Percentiles rank a stretch among this genome's conserved stretches.
These are phyloP conservation scores for Aspergillus campestris DNA, from an alignment of 495 filamentous ascomycete genomes.

Conservation along the genomic window DNA sequence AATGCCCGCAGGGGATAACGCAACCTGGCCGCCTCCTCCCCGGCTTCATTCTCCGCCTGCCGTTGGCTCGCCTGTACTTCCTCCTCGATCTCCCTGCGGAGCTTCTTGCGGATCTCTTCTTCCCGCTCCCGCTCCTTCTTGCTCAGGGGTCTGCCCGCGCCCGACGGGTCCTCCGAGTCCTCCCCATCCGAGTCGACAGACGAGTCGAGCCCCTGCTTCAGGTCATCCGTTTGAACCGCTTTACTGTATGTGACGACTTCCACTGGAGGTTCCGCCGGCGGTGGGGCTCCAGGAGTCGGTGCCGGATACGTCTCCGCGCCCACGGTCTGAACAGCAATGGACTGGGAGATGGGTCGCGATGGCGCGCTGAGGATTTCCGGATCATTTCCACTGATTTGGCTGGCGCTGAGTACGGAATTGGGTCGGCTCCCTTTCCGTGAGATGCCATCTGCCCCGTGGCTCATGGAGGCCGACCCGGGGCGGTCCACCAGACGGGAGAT, in stretches of 20 bases:
- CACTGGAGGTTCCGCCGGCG: constrained; percentile 60
- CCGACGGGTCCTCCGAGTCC: constrained; percentile 39
- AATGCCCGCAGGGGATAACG: constrained; percentile 77
- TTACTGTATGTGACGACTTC: constrained; percentile 93
- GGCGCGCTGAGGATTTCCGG: constrained; percentile 41
- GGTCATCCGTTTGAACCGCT: constrained; percentile 71
- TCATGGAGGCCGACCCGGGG: constrained; percentile 62
- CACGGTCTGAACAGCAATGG: constrained; percentile 59
- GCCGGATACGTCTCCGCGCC: constrained; percentile 59
- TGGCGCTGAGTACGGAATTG: constrained; percentile 71
- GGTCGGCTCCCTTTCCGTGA: constrained; percentile 69
- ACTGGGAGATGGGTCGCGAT: constrained; percentile 31
- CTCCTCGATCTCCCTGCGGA: constrained; percentile 86
- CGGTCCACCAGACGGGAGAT: constrained; percentile 73
- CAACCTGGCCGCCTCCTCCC: constrained; percentile 33
- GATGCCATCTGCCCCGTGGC: constrained; percentile 53
- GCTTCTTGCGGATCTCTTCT: constrained; percentile 76
- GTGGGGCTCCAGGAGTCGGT: constrained; percentile 62
- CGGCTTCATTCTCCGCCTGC: constrained; percentile 41
- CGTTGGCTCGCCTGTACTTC: constrained; percentile 67
- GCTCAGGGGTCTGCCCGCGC: constrained; percentile 56
- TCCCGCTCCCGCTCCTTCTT: constrained; percentile 70
- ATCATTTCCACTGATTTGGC: constrained; percentile 62
- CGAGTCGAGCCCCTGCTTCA: constrained; percentile 19
- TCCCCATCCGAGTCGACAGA: constrained; percentile 61